Evolutionary conservation across 2,329 filamentous ascomycete species (phyloP).

Genomic region (Cytospora paraplurivora): DNA sequence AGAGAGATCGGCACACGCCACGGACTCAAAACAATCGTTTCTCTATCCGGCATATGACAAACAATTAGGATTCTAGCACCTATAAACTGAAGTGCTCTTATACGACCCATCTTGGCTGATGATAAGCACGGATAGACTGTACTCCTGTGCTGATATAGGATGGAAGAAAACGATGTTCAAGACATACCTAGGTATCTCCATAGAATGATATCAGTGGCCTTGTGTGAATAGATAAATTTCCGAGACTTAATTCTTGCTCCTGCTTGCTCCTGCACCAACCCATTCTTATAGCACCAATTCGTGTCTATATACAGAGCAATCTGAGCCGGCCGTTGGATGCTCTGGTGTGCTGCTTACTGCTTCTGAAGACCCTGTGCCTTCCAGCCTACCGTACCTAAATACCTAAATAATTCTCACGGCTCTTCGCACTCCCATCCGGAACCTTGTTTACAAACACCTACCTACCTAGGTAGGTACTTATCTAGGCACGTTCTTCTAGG

Average conservation of each 20-base stretch:
- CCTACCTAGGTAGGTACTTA: background rate
- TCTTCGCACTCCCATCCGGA: background rate
- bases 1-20: background rate
- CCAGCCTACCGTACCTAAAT: background rate
- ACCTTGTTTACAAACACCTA: background rate
- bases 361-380: background rate
- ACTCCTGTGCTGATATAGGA: too few species aligned
- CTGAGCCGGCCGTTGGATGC: background rate
- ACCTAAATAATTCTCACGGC: background rate
- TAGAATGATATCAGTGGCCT: background rate
- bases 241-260: background rate
- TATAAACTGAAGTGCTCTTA: background rate
- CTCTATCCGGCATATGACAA: background rate
- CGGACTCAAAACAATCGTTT: background rate
- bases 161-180: too few species aligned
- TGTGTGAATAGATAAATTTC: background rate
- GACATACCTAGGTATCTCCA: too few species aligned
- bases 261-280: background rate
- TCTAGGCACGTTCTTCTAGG: background rate
- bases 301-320: background rate
- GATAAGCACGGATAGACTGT: background rate
- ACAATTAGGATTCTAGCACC: background rate
- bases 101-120: background rate
- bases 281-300: background rate
- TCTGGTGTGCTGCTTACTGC: background rate